These are phyloP conservation scores for Torulaspora gathmanii DNA, from an alignment of 805 yeast species.

Conservation along the genomic window DNA sequence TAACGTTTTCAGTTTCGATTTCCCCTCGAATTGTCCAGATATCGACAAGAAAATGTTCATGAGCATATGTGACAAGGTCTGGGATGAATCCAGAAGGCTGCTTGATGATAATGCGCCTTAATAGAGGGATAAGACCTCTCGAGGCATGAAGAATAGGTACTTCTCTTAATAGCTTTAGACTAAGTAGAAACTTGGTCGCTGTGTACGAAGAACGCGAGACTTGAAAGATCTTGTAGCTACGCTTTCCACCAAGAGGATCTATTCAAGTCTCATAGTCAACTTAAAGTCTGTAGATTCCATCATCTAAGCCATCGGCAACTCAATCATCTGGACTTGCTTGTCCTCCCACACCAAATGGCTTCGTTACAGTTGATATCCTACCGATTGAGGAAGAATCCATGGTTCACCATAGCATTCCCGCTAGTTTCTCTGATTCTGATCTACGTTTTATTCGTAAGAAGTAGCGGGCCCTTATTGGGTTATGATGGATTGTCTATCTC, in stretches of 20 bases:
- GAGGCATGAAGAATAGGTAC: neutral
- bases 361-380: slow-evolving; percentile 23
- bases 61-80: slow-evolving; percentile 34
- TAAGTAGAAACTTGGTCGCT: neutral
- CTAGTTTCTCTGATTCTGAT: slow-evolving; percentile 19
- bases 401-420: slow-evolving; percentile 26
- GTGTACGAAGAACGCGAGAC: neutral
- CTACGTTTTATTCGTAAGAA: slow-evolving; percentile 22
- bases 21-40: slow-evolving; percentile 18
- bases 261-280: neutral
- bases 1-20: slow-evolving; percentile 30
- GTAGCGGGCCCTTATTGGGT: slow-evolving; percentile 24
- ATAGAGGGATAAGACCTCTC: neutral
- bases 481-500: slow-evolving; percentile 23
- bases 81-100: slow-evolving; percentile 28
- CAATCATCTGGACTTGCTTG: neutral
- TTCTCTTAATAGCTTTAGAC: neutral
- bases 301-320: neutral
- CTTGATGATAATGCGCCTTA: slow-evolving; percentile 1
- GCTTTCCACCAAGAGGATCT: neutral
- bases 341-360: slow-evolving; percentile 7
- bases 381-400: slow-evolving; percentile 29
- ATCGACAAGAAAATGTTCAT: slow-evolving; percentile 33
- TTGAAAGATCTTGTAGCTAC: neutral
- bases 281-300: neutral